Evolutionary conservation across 306 rosid genomes (phyloP), one percentile per base, ranked within the genome.

Genomic region (Rubus parviflorus): DNA sequence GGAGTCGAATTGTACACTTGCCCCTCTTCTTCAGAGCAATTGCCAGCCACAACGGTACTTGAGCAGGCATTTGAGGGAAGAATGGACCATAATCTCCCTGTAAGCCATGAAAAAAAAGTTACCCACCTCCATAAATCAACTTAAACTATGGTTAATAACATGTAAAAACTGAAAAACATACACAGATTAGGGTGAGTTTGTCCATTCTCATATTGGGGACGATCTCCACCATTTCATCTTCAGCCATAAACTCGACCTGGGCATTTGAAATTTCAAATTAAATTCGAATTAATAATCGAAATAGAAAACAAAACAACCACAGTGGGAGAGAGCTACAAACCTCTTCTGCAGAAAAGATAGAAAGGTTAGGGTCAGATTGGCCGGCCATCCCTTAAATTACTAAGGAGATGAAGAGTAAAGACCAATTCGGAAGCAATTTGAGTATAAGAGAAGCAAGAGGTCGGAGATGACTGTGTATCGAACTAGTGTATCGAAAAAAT

Each of bases 11-110:
- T 51, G 92, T 83, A 68, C 98, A 93, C 56, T 91, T 93, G 75
- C 93, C 90, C 82, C 97, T 93, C 90, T 85, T 93, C 88, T 88
- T 93, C 82, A 93, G 66, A 77, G 98, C 93, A 75, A 89, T 85
- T 1, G 97, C 99, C 61, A 95, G 85, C 99, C 99, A 95, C 64
- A 95, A 60, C 0, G 99, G 97, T 22, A 89, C 99, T 76, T 88
- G 88, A 14, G 94, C 73, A 19, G 87, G 85, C 74, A 95, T 83
- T 80, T 92, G 97, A 0, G 99, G 97, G 4, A 75, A 79, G 76
- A 95, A 95, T 9, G 97, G 99, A 60, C 97, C 99, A 64, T 85
- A 95, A 84, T 95, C 98, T 68, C 99, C 99, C 98, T 95, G 87
- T 13, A 79, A 68, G 15, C 2, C 77, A 68, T 47, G 7, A 3